Conservation (phyloP, 169 alveolate species). For the Eimeria maxima region DNA sequence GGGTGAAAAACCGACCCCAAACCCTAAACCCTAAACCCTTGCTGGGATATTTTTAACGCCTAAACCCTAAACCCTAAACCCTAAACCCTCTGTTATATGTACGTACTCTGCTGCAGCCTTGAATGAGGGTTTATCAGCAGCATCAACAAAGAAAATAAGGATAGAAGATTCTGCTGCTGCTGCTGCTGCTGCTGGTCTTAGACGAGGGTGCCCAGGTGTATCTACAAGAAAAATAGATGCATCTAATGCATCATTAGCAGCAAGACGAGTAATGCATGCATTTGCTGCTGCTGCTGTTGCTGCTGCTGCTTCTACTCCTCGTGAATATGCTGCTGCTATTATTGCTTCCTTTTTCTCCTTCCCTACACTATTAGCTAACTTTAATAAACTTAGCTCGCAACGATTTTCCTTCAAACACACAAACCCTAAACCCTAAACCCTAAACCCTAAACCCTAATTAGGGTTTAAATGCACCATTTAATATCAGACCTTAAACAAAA, state of each 20-base stretch:
- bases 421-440: no score
- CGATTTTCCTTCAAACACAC: constrained; percentile 16
- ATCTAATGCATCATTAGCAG: background rate
- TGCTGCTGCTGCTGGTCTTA: background rate
- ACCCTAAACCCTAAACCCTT: constrained; percentile 23
- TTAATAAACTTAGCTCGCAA: background rate
- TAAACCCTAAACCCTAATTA: no score
- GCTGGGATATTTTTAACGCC: background rate
- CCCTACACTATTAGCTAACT: background rate
- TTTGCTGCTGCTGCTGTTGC: background rate
- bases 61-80: constrained; percentile 25
- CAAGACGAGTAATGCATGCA: background rate
- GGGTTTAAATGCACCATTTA: no score
- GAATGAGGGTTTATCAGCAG: constrained; percentile 61
- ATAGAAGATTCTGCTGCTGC: constrained; percentile 6
- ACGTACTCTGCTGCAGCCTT: constrained; percentile 74
- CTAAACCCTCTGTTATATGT: background rate
- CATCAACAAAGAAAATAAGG: constrained; percentile 66
- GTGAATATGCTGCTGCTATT: background rate
- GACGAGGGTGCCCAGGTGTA: background rate
- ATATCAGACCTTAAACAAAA: no score
- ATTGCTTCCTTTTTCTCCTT: no score
- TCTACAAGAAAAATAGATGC: background rate
- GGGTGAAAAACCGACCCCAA: background rate
- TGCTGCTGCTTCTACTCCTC: background rate